These are phyloP conservation scores for Amyloporia xantha DNA, from an alignment of 768 basidiomycete genomes.

Conservation along the genomic window DNA sequence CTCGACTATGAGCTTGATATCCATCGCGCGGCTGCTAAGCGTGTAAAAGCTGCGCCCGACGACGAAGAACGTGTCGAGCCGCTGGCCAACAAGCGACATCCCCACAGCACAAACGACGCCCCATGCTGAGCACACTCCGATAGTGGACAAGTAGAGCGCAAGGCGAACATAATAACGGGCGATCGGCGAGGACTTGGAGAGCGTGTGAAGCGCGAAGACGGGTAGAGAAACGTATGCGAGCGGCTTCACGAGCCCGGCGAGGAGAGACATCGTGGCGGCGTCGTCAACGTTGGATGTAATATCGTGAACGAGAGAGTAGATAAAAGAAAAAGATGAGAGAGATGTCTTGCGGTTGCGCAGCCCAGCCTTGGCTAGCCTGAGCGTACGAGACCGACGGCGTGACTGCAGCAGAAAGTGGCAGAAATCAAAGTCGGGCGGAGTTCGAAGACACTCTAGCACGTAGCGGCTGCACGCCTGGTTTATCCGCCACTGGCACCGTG, in stretches of 20 bases:
- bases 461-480: no score
- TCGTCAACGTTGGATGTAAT: constrained; percentile 6
- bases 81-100: constrained; percentile 58
- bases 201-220: constrained; percentile 52
- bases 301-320: constrained; percentile 1
- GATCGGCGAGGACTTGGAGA: constrained; percentile 47
- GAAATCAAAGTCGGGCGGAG: constrained; percentile 1
- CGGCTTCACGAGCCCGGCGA: constrained; percentile 56
- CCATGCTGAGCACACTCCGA: constrained; percentile 66
- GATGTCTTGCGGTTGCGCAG: constrained; percentile 2
- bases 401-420: not conserved
- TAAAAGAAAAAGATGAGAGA: constrained; percentile 5
- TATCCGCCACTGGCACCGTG: not conserved
- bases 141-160: constrained; percentile 63
- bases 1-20: constrained; percentile 70
- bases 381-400: not conserved
- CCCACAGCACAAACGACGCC: constrained; percentile 63
- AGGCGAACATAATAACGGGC: constrained; percentile 70
- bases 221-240: constrained; percentile 76
- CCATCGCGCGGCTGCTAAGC: constrained; percentile 55
- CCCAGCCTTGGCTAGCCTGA: not conserved
- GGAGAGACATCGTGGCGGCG: constrained; percentile 48
- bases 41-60: constrained; percentile 82
- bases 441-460: no score
- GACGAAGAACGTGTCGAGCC: constrained; percentile 75